These are phyloP conservation scores for Fimicolochytrium jonesii DNA, from an alignment of 192 early-diverging fungal species.

Conservation along the genomic window DNA sequence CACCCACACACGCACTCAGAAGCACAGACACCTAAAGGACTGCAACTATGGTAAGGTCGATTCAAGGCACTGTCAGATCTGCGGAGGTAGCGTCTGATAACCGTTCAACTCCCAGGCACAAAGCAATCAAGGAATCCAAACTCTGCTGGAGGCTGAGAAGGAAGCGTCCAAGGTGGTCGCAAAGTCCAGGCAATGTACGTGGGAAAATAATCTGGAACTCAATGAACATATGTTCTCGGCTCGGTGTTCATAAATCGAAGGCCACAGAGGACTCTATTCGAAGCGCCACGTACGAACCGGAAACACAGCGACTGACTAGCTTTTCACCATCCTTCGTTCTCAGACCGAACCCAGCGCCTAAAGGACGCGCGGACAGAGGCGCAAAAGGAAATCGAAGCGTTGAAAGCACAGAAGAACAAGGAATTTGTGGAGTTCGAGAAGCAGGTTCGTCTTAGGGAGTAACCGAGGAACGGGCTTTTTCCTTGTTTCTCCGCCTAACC, in stretches of 20 bases:
- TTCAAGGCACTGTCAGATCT: too few relatives aligned
- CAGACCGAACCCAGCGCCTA: slow-evolving; percentile 85
- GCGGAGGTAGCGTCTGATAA: too few relatives aligned
- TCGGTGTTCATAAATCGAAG: too few relatives aligned
- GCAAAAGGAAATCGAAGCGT: slow-evolving; percentile 80
- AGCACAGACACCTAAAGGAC: too few relatives aligned
- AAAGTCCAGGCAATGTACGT: slow-evolving; percentile 83
- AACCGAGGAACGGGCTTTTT: background rate
- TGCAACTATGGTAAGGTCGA: too few relatives aligned
- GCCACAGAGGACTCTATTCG: too few relatives aligned
- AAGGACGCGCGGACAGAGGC: slow-evolving; percentile 96
- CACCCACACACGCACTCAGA: too few relatives aligned
- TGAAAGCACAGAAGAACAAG: slow-evolving; percentile 78
- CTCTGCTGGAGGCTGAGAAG: slow-evolving; percentile 95
- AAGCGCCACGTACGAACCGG: too few relatives aligned
- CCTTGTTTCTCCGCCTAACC: background rate
- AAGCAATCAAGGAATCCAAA: slow-evolving; percentile 89
- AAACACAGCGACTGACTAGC: too few relatives aligned
- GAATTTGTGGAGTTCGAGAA: slow-evolving; percentile 74
- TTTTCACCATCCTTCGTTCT: background rate
- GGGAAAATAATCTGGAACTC: too few relatives aligned
- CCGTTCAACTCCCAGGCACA: too few relatives aligned
- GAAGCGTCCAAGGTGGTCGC: slow-evolving; percentile 91
- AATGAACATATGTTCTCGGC: too few relatives aligned
- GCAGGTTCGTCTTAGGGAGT: slow-evolving; percentile 43